Base-by-base conservation (phyloP, 208 protist genomes). In the Lotmaria passim region DNA sequence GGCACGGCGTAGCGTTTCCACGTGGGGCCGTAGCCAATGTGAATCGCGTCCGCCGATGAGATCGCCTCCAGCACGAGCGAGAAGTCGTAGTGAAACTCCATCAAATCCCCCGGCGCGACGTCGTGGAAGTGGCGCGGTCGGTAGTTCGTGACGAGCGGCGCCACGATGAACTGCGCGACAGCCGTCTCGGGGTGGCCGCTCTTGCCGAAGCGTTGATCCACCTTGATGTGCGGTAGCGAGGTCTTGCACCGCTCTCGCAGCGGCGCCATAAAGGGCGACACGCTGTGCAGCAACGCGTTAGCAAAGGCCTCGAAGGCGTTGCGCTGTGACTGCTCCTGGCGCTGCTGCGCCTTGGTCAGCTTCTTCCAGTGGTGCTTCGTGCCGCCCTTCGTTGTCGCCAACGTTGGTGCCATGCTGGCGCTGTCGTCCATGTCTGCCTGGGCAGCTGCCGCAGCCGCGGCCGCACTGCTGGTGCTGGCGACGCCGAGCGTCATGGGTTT, bases 51-150 rank as follows among this genome's bases (percentile, higher is more conserved):
- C 23, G 83, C 79, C 4, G 81, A 85, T 30, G 65, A 71, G 1
- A 96, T 50, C 44, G 81, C 69, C 50, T 81, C 79, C 51, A 96
- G 64, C 24, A 93, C 88, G 17, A 86, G 86, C 0, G 82, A 79
- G 66, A 96, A 86, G 64, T 96, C 91, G 75, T 93, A 93, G 63
- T 94, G 86, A 70, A 90, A 96, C 77, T 96, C 87, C 84, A 94
- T 89, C 69, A 93, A 64, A 56, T 96, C 91, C 8, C 91, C 91
- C 8, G 91, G 91, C 7, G 83, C 86, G 34, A 96, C 71, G 61
- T 96, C 91, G 64, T 96, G 91, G 73, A 96, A 93, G 73, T 96
- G 91, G 0, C 88, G 79, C 6, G 91, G 91, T 21, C 91, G 83
- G 78, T 96, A 96, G 65, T 93, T 96, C 39, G 86, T 91, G 7